These are phyloP conservation scores for Claviceps capensis DNA, from an alignment of 2,329 filamentous ascomycete species.

Conservation along the genomic window DNA sequence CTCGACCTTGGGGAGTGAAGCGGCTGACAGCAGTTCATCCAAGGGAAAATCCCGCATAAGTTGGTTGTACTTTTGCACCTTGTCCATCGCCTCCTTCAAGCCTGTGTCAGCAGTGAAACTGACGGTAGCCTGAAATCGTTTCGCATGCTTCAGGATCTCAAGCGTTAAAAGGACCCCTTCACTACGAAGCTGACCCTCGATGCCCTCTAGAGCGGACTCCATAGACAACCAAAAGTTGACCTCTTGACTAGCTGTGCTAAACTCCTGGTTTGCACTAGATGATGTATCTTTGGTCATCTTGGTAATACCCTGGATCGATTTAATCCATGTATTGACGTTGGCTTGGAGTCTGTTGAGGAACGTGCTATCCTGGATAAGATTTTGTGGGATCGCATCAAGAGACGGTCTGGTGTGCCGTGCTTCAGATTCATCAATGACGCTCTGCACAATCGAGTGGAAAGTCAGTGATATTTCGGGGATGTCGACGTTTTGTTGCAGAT, in stretches of 20 bases:
- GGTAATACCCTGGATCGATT: constrained; percentile 92
- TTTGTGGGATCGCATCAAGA: constrained; percentile 62
- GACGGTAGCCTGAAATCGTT: constrained; percentile 93
- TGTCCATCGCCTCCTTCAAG: constrained; percentile 87
- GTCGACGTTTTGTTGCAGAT: constrained; percentile 94
- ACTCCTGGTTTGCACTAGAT: constrained; percentile 39
- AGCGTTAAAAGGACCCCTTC: constrained; percentile 84
- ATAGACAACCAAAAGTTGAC: constrained; percentile 99
- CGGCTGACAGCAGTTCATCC: constrained; percentile 86
- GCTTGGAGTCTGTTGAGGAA: constrained; percentile 91
- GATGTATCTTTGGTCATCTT: constrained; percentile 79
- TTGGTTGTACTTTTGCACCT: constrained; percentile 97
- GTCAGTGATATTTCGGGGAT: constrained; percentile 84
- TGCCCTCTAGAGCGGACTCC: constrained; percentile 83
- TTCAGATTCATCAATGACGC: constrained; percentile 65
- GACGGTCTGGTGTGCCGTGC: constrained; percentile 53
- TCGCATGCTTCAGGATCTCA: constrained; percentile 90
- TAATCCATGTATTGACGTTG: constrained; percentile 95
- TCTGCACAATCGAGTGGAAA: constrained; percentile 79
- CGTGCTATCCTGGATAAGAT: constrained; percentile 72
- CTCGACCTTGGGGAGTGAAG: constrained; percentile 74
- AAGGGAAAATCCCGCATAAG: constrained; percentile 96
- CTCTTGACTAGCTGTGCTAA: constrained; percentile 76
- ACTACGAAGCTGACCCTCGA: constrained; percentile 76
- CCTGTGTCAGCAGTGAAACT: constrained; percentile 95